A percentile compares a stretch with the other conserved stretches of the same genome.
Evolutionary conservation across 2,329 filamentous ascomycete genomes (phyloP).

Genomic region (Clarireedia paspali): DNA sequence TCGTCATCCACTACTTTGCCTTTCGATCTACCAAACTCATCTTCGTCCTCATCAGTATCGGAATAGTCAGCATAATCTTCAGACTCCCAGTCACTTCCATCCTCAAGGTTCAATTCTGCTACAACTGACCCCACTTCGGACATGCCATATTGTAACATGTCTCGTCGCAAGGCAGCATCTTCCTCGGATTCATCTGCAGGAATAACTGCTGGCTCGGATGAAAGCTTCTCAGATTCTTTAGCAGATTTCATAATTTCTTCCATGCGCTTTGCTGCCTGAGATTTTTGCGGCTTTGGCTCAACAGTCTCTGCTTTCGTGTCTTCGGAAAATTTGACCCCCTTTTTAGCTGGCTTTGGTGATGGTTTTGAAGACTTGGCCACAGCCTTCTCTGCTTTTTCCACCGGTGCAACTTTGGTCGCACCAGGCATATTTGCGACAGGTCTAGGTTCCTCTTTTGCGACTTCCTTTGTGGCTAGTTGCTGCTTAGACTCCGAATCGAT

Average conservation of each 20-base stretch:
- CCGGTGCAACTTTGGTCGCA: too few relatives aligned
- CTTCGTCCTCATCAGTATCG: conserved; percentile 49
- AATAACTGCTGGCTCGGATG: conserved; percentile 42
- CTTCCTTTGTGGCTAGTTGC: conserved; percentile 5
- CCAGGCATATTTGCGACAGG: too few relatives aligned
- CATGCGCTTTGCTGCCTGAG: conserved; percentile 32
- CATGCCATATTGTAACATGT: conserved; percentile 88
- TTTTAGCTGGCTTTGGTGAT: conserved; percentile 34
- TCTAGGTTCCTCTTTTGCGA: conserved; percentile 8
- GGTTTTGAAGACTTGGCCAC: conserved; percentile 6
- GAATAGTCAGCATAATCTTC: conserved; percentile 45
- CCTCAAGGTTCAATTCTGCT: conserved; percentile 80
- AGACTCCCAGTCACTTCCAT: conserved; percentile 50
- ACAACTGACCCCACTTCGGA: conserved; percentile 87
- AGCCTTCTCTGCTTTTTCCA: background rate
- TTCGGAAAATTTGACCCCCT: conserved; percentile 56
- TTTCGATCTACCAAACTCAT: conserved; percentile 69
- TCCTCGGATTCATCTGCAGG: conserved; percentile 71
- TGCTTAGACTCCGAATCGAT: conserved; percentile 15
- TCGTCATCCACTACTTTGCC: conserved; percentile 65
- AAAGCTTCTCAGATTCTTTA: conserved; percentile 41
- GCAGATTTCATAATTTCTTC: conserved; percentile 51
- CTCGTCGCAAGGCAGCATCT: conserved; percentile 69
- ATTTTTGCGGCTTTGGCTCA: conserved; percentile 20
- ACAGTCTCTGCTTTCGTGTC: conserved; percentile 42